Percentiles rank a stretch among this genome's conserved stretches.
Evolutionary conservation across 352 stramenopile species (phyloP).

Genomic region (Phytophthora idaei): DNA sequence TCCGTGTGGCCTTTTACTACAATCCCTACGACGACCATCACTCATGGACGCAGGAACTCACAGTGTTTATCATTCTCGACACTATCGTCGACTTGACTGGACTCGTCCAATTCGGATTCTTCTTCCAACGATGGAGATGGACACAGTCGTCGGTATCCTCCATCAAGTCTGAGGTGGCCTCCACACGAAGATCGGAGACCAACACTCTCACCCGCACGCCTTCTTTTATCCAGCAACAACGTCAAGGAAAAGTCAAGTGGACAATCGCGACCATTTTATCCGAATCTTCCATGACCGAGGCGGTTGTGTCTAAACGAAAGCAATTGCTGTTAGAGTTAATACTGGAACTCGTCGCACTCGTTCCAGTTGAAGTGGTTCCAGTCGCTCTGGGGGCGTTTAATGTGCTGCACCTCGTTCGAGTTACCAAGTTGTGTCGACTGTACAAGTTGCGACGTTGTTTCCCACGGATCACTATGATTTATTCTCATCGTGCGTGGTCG

Average conservation of each 20-base stretch:
- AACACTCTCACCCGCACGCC: background rate
- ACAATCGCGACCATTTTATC: conserved; percentile 50
- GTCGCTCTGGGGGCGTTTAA: conserved; percentile 45
- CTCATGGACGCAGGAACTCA: conserved; percentile 53
- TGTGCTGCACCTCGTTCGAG: conserved; percentile 55
- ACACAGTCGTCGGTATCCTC: background rate
- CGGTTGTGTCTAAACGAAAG: background rate
- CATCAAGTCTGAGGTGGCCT: background rate
- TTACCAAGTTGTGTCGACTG: conserved; percentile 64
- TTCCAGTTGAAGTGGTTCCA: conserved; percentile 57
- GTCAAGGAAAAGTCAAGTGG: conserved; percentile 41
- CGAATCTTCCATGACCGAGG: background rate
- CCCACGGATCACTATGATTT: conserved; percentile 49
- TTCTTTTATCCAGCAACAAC: background rate
- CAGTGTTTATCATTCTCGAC: conserved; percentile 45
- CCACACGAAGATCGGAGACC: background rate
- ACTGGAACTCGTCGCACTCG: conserved; percentile 54
- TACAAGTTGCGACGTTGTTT: conserved; percentile 50
- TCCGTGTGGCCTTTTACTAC: conserved; percentile 34
- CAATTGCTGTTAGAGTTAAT: conserved; percentile 28
- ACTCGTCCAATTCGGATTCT: conserved; percentile 46
- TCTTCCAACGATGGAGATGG: conserved; percentile 47
- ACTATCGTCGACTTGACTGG: conserved; percentile 50
- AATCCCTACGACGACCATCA: background rate
- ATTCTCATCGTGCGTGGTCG: conserved; percentile 43